Evolutionary conservation across 305 asterid genomes (phyloP).

Genomic region (Solanum aculeatissimum): DNA sequence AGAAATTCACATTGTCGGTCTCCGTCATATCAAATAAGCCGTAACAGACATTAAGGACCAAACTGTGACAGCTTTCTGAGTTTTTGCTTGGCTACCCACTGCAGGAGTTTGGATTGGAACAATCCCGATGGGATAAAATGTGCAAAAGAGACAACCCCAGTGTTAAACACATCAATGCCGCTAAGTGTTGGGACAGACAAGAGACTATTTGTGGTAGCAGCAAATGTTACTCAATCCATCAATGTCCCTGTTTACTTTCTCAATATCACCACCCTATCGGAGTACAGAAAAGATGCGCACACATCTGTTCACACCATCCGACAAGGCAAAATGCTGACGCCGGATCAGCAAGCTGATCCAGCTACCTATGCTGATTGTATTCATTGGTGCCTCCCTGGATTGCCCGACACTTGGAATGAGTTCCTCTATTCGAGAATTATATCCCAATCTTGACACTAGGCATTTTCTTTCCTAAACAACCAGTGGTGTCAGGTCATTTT

Average conservation of each 20-base stretch:
- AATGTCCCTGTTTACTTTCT: slow-evolving; percentile 46
- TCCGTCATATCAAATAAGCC: background rate
- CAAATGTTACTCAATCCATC: slow-evolving; percentile 56
- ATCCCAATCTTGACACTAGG: slow-evolving; percentile 29
- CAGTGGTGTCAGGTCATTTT: background rate
- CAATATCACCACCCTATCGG: slow-evolving; percentile 77
- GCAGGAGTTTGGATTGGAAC: slow-evolving; percentile 94
- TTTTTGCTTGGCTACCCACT: background rate
- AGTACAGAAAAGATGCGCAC: slow-evolving; percentile 89
- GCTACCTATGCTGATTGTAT: slow-evolving; percentile 77
- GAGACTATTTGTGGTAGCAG: slow-evolving; percentile 38
- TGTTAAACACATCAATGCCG: slow-evolving; percentile 66
- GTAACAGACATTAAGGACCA: background rate
- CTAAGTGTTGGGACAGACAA: slow-evolving; percentile 76
- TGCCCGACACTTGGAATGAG: slow-evolving; percentile 98
- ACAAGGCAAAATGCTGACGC: slow-evolving; percentile 75
- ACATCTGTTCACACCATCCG: slow-evolving; percentile 92
- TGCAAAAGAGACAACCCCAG: slow-evolving; percentile 71
- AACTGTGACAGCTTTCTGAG: background rate
- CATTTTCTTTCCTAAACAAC: background rate
- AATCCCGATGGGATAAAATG: slow-evolving; percentile 92
- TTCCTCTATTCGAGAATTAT: slow-evolving; percentile 62
- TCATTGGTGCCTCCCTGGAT: slow-evolving; percentile 97
- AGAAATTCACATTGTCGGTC: background rate
- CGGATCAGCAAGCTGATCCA: slow-evolving; percentile 79